These are phyloP conservation scores for Russula dissimulans DNA, from an alignment of 768 basidiomycete species.

Conservation along the genomic window DNA sequence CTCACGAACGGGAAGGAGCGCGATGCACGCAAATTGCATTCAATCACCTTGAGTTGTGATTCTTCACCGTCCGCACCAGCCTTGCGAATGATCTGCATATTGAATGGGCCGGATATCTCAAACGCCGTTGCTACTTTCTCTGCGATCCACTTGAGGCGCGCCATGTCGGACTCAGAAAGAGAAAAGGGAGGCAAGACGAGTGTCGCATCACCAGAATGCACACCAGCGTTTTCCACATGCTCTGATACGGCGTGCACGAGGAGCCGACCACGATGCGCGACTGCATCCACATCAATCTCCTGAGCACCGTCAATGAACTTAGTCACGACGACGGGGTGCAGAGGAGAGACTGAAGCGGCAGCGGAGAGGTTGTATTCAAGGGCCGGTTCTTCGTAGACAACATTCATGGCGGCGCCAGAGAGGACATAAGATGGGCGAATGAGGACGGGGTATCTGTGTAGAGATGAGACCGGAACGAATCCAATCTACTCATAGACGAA, in stretches of 20 bases:
- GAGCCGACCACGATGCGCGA: conserved; percentile 85
- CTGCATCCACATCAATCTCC: conserved; percentile 97
- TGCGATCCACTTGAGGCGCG: conserved; percentile 85
- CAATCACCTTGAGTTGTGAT: conserved; percentile 90
- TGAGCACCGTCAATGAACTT: conserved; percentile 98
- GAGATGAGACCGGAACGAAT: conserved; percentile 5
- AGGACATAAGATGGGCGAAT: conserved; percentile 98
- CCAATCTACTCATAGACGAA: conserved; percentile 10
- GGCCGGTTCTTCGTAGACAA: conserved; percentile 83
- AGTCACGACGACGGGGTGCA: conserved; percentile 96
- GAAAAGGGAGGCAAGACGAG: conserved; percentile 94
- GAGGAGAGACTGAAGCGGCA: conserved; percentile 90
- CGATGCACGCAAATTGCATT: conserved; percentile 96
- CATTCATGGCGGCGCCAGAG: conserved; percentile 99
- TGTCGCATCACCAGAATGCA: conserved; percentile 98
- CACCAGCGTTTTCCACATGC: conserved; percentile 97
- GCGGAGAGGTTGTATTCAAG: conserved; percentile 94
- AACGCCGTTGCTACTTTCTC: conserved; percentile 93
- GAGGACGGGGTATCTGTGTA: conserved; percentile 83
- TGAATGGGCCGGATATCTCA: conserved; percentile 96
- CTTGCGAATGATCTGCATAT: conserved; percentile 98
- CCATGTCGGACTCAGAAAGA: conserved; percentile 63
- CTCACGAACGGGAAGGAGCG: conserved; percentile 99
- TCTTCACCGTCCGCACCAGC: conserved; percentile 41
- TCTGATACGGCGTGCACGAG: conserved; percentile 95